Evolutionary conservation across 2,329 filamentous ascomycete species (phyloP).

Genomic region (Alternaria burnsii): DNA sequence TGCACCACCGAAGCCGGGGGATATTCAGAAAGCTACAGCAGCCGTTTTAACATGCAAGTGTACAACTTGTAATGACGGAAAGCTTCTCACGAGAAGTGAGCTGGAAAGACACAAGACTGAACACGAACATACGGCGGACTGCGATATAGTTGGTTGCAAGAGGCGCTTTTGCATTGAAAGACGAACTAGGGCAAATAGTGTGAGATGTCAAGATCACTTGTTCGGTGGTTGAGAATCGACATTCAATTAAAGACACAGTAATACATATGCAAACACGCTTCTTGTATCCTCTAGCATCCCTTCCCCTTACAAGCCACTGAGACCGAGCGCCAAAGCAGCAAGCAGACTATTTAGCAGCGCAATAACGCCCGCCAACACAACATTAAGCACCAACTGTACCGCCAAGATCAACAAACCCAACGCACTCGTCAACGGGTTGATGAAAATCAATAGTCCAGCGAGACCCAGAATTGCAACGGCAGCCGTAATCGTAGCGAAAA

Average conservation of each 20-base stretch:
- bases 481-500: slow-evolving; percentile 28
- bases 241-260: too few relatives aligned
- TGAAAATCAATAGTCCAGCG: slow-evolving; percentile 22
- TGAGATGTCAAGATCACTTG: slow-evolving; percentile 19
- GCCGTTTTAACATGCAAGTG: slow-evolving; percentile 32
- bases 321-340: slow-evolving; percentile 17
- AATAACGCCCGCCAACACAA: slow-evolving; percentile 25
- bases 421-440: slow-evolving; percentile 26
- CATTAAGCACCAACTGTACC: slow-evolving; percentile 26
- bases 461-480: slow-evolving; percentile 28
- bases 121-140: slow-evolving; percentile 34
- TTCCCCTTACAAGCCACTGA: slow-evolving; percentile 17
- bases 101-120: slow-evolving; percentile 34
- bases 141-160: slow-evolving; percentile 23
- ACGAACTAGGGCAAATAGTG: slow-evolving; percentile 1
- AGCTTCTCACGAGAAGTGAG: slow-evolving; percentile 37
- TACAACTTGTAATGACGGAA: slow-evolving; percentile 29
- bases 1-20: slow-evolving; percentile 10
- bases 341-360: slow-evolving; percentile 26
- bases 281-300: neutral
- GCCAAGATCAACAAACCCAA: slow-evolving; percentile 25
- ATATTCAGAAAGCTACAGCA: slow-evolving; percentile 20
- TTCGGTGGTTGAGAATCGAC: neutral
- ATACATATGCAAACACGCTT: neutral
- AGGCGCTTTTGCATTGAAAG: slow-evolving; percentile 37